These are phyloP conservation scores for Candida sanyaensis DNA, from an alignment of 1,139 yeast species.

Conservation along the genomic window DNA sequence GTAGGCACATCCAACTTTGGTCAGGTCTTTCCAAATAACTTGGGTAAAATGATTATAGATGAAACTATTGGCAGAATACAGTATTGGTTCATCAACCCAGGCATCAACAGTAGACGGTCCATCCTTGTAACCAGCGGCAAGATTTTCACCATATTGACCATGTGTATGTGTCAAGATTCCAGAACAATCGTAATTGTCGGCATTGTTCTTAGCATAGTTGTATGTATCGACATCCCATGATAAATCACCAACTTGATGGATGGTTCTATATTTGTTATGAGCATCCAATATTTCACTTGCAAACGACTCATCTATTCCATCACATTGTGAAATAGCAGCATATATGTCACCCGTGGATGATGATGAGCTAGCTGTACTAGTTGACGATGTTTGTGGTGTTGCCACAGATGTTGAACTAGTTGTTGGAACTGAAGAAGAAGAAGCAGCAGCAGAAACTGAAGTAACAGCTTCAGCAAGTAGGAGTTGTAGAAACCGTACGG, in stretches of 20 bases:
- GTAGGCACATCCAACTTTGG: slow-evolving; percentile 75
- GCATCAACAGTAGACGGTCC: slow-evolving; percentile 67
- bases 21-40: slow-evolving; percentile 75
- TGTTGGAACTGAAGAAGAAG: slow-evolving; percentile 6
- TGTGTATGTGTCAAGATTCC: slow-evolving; percentile 74
- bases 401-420: slow-evolving; percentile 5
- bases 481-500: background rate
- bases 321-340: slow-evolving; percentile 25
- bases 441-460: background rate
- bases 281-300: slow-evolving; percentile 40
- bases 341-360: slow-evolving; percentile 18
- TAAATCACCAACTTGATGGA: slow-evolving; percentile 58
- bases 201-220: slow-evolving; percentile 67
- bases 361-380: slow-evolving; percentile 12
- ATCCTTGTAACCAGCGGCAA: slow-evolving; percentile 69
- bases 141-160: slow-evolving; percentile 83
- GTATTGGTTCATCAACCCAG: slow-evolving; percentile 70
- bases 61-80: slow-evolving; percentile 44
- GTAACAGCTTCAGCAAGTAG: background rate
- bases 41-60: slow-evolving; percentile 80
- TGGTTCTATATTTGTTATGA: slow-evolving; percentile 58
- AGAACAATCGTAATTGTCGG: slow-evolving; percentile 69
- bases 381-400: slow-evolving; percentile 4
- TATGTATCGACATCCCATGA: slow-evolving; percentile 68
- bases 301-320: slow-evolving; percentile 28